Evolutionary conservation across 169 alveolate species (phyloP).

Genomic region (Eimeria acervulina): DNA sequence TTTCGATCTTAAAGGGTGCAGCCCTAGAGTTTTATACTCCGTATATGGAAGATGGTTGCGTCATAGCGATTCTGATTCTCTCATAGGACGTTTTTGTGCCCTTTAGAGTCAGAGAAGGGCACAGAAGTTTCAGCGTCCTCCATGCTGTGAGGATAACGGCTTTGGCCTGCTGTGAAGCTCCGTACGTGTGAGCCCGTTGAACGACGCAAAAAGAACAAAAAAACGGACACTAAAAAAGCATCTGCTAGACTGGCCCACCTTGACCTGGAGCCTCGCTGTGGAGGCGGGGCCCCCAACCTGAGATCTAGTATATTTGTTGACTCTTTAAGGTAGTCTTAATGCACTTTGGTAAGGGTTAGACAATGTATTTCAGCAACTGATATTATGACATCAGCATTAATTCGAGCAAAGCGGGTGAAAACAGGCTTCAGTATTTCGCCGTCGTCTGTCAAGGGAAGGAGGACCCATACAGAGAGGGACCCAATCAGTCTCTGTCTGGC

Average conservation of each 20-base stretch:
- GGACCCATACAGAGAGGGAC: neutral
- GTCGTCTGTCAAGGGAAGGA: neutral
- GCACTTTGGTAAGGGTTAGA: neutral
- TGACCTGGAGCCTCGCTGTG: neutral
- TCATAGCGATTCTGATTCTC: neutral
- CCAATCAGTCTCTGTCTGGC: neutral
- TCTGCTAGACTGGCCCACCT: neutral
- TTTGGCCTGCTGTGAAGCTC: neutral
- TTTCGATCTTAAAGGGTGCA: neutral
- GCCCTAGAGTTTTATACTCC: neutral
- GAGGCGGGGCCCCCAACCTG: constrained; percentile 9
- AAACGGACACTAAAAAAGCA: neutral
- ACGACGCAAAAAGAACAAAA: neutral
- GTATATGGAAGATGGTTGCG: neutral
- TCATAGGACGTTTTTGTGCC: neutral
- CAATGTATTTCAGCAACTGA: neutral
- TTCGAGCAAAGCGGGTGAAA: neutral
- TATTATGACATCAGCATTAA: neutral
- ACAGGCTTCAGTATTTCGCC: neutral
- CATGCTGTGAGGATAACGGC: neutral
- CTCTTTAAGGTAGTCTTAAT: neutral
- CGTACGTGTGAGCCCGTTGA: neutral
- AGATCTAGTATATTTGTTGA: neutral
- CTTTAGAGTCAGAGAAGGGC: neutral
- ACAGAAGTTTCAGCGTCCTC: neutral